phyloP scores from a whole-genome alignment of 441 rosid species.

The Eutrema salsugineum region DNA sequence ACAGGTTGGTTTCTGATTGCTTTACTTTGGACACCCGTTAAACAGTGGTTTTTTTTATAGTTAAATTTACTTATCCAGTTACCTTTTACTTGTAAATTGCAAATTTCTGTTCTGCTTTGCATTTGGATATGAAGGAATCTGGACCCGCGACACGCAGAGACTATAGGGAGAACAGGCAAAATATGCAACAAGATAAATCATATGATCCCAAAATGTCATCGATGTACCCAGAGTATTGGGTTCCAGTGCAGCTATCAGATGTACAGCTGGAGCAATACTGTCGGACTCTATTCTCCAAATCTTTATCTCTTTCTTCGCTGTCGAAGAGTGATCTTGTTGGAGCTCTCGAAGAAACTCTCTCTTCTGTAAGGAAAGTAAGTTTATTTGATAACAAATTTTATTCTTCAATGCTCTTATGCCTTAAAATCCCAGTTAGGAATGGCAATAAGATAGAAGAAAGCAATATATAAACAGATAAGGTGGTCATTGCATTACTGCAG shows the following conservation, averaged over 20 bases:
- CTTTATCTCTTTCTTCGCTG: constrained; percentile 55
- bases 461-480: background rate
- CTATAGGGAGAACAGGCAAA: constrained; percentile 25
- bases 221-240: constrained; percentile 83
- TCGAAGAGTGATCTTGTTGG: constrained; percentile 62
- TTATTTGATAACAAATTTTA: background rate
- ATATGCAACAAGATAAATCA: constrained; percentile 27
- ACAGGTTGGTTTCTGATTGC: constrained; percentile 39
- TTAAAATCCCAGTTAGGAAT: background rate
- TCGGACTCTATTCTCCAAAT: constrained; percentile 57
- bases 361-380: constrained; percentile 67
- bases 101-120: constrained; percentile 31
- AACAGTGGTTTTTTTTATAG: background rate
- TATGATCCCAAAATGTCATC: constrained; percentile 45
- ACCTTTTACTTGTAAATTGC: background rate
- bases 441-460: background rate
- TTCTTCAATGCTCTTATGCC: background rate
- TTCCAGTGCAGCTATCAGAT: constrained; percentile 75
- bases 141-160: constrained; percentile 32
- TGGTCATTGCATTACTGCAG: constrained; percentile 8
- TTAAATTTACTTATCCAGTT: background rate
- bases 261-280: constrained; percentile 96
- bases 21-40: constrained; percentile 1
- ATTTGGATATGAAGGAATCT: constrained; percentile 57
- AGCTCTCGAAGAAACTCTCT: constrained; percentile 57